Evolutionary conservation across 2,329 filamentous ascomycete species (phyloP), one percentile per base, ranked within the genome.

Genomic region (Pezicula radicicola): DNA sequence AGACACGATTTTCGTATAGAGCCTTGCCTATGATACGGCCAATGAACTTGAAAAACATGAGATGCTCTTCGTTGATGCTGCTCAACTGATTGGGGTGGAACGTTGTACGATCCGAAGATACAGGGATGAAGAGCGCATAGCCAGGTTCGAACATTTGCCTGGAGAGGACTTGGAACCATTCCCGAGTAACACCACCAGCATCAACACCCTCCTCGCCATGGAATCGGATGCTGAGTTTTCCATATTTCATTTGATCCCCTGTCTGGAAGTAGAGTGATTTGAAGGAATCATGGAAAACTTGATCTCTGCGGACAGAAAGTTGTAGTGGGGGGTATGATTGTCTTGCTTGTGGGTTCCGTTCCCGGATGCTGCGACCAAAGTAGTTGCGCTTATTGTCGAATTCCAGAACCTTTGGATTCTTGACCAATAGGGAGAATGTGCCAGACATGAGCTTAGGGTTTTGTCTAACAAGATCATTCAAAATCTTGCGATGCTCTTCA

Each of bases 321-420:
- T 96, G 91, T 48, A 99, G 77, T 19, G 83, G 70, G 41, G 91
- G 88, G 63, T 77, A 82, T 44, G 84, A 83, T 60, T 89, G 84
- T 41, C 91, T 85, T 54, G 79, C 80, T 63, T 90, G 85, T 49
- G 82, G 81, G 49, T 80, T 80, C 47, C 88, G 83, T 43, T 82
- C 83, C 70, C 99, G 94, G 10, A 99, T 86, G 64, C 91, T 92
- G 55, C 94, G 88, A 68, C 85, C 97, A 78, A 99, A 99, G 79
- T 95, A 99, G 73, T 96, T 97, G 64, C 94, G 91, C 77, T 99
- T 99, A 76, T 99, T 99, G 74, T 99, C 94, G 65, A 99, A 99
- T 67, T 99, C 94, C 12, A 99, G 78, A 3, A 99, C 95, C 78
- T 97, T 99, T 25, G 94, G 95, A 66, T 99, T 99, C 77, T 96